Base-by-base conservation (phyloP, 805 yeast genomes). In the Candida adriatica region DNA sequence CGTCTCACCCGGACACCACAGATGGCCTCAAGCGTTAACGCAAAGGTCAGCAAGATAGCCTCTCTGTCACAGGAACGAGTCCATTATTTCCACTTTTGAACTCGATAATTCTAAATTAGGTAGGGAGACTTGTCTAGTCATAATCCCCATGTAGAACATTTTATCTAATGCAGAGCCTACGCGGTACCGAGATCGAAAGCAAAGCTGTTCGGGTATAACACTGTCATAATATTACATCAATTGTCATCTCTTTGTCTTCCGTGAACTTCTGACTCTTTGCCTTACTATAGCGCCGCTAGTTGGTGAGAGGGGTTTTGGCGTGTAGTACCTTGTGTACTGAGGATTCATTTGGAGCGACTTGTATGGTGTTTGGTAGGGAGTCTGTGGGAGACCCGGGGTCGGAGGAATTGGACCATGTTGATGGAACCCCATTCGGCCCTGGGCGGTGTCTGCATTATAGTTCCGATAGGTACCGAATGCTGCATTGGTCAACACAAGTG, bases 401-500 rank as follows among this genome's bases (percentile, higher is more conserved):
- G 35, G 41, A 20, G 47, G 46, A 9, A 31, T 13, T 8, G 30
- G 34, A 10, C 30, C 35, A 9, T 41, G 44, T 19, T 8, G 22
- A 19, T 8, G 22, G 22, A 8, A 8, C 14, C 28, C 34, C 16
- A 24, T 30, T 20, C 21, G 28, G 4, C 24, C 27, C 20, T 26
- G 24, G 8, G 23, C 24, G 13, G 33, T 37, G 31, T 29, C 30
- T 15, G 36, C 38, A 34, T 24, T 34, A 32, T 51, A 49, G 23
- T 58, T 56, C 42, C 59, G 56, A 35, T 60, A 59, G 6, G 59
- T 55, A 2, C 68, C 70, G 48, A 74, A 70, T 0, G 70, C 70
- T 6, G 66, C 43, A 42, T 75, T 76, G 2, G 77, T 68, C 6
- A 68, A 57, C 7, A 69, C 49, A 18, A 78, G 53, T 3, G 75